A percentile compares a stretch with the other conserved stretches of the same genome.
Evolutionary conservation across 345 rosid genomes (phyloP).

Genomic region (Salix caprea): DNA sequence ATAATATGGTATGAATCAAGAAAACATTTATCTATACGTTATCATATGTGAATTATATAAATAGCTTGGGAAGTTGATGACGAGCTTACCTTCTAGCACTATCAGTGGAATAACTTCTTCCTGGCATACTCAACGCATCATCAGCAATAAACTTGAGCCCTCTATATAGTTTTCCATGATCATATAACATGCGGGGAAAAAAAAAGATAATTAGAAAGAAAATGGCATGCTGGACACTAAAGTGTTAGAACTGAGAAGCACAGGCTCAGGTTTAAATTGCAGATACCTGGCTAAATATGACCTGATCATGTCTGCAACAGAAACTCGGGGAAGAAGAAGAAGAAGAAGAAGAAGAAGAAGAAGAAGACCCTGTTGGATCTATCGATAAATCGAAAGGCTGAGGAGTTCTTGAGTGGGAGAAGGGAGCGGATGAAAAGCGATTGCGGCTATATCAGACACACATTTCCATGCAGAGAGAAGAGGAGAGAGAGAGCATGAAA

Average conservation of each 20-base stretch:
- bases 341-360: background rate
- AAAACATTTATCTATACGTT: background rate
- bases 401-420: background rate
- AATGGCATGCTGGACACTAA: background rate
- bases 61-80: background rate
- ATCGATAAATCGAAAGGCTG: background rate
- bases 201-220: no score
- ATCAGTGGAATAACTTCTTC: conserved; percentile 9
- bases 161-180: background rate
- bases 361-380: background rate
- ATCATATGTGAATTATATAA: background rate
- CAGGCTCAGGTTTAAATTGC: background rate
- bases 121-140: conserved; percentile 9
- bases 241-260: background rate
- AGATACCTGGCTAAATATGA: background rate
- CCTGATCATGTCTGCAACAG: background rate
- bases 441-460: conserved; percentile 9
- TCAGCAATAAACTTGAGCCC: conserved; percentile 5
- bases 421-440: background rate
- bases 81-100: conserved; percentile 9
- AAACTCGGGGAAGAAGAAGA: background rate
- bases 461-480: conserved; percentile 22
- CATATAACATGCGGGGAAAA: no score
- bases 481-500: background rate
- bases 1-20: background rate